Conservation (phyloP, 2,329 filamentous ascomycete genomes). For the Colletotrichum chlorophyti region DNA sequence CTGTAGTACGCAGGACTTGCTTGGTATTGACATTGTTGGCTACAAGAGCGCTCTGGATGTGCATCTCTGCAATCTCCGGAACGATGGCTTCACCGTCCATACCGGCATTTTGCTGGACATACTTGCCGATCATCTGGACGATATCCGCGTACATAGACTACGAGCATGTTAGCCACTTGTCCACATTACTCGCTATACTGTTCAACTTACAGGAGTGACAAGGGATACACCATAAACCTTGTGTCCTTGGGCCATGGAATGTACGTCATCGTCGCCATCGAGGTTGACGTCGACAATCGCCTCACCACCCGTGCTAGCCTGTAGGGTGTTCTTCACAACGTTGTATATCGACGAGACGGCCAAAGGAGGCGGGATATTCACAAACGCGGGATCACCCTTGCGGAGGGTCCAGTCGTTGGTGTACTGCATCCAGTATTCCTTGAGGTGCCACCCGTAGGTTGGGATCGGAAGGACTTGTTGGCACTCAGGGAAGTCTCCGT, state of each 20-base stretch:
- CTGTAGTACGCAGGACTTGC: conserved; percentile 67
- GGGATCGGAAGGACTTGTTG: conserved; percentile 66
- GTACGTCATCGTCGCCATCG: conserved; percentile 68
- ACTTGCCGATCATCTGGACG: conserved; percentile 66
- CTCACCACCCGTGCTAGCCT: conserved; percentile 67
- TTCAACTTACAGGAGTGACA: conserved; percentile 58
- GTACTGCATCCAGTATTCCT: conserved; percentile 72
- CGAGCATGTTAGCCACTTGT: neutral
- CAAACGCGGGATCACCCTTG: conserved; percentile 66
- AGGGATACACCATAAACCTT: conserved; percentile 71
- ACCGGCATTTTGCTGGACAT: conserved; percentile 66
- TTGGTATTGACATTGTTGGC: conserved; percentile 50
- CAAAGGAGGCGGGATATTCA: conserved; percentile 36
- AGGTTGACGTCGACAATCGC: conserved; percentile 64
- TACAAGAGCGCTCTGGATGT: conserved; percentile 74
- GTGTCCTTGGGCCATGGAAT: conserved; percentile 66
- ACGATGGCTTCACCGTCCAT: conserved; percentile 63
- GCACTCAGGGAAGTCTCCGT: conserved; percentile 52
- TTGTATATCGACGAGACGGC: conserved; percentile 55
- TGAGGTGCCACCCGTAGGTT: conserved; percentile 73
- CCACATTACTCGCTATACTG: neutral
- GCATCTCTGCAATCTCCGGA: conserved; percentile 70
- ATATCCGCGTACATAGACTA: conserved; percentile 62
- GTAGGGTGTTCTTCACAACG: conserved; percentile 69
- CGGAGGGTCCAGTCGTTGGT: conserved; percentile 74